phyloP scores from a whole-genome alignment of 2,329 filamentous ascomycete species.

The Elsinoe batatas region DNA sequence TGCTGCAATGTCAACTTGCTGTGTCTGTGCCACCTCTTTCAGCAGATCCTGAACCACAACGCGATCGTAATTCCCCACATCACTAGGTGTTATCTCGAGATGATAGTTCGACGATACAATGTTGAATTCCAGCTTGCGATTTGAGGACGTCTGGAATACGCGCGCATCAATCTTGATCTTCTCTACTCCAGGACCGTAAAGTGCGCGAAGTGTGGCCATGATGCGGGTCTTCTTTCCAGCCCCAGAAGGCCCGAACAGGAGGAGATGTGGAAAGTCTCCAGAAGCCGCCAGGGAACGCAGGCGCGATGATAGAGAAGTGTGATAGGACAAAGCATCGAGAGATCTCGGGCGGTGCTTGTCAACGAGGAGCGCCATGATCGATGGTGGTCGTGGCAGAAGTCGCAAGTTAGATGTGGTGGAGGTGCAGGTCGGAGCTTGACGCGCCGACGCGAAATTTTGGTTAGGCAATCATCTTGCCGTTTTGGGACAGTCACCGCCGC shows the following conservation, averaged over 20 bases:
- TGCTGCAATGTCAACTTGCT: slow-evolving; percentile 90
- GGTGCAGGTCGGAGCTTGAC: slow-evolving; percentile 7
- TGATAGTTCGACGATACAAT: slow-evolving; percentile 96
- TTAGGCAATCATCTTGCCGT: slow-evolving; percentile 8
- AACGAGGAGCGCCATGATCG: slow-evolving; percentile 52
- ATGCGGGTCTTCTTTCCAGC: slow-evolving; percentile 97
- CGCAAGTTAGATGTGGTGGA: neutral
- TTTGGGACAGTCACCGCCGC: neutral
- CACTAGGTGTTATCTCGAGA: slow-evolving; percentile 93
- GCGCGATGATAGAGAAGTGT: slow-evolving; percentile 76
- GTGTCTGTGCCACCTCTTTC: slow-evolving; percentile 96
- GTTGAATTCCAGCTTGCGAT: slow-evolving; percentile 98
- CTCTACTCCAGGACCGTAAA: slow-evolving; percentile 94
- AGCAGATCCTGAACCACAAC: slow-evolving; percentile 92
- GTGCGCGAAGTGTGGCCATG: slow-evolving; percentile 85
- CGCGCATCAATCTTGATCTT: slow-evolving; percentile 99
- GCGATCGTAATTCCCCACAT: slow-evolving; percentile 91
- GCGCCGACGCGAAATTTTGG: slow-evolving; percentile 12
- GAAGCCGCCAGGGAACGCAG: slow-evolving; percentile 84
- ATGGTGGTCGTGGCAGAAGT: neutral
- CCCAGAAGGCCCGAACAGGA: slow-evolving; percentile 92
- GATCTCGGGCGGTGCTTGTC: slow-evolving; percentile 61
- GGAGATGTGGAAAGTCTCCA: slow-evolving; percentile 93
- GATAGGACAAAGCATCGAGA: slow-evolving; percentile 73
- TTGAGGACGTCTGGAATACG: slow-evolving; percentile 85